A percentile compares a stretch with the other conserved stretches of the same genome.
Evolutionary conservation across 768 basidiomycete genomes (phyloP).

Genomic region (Collybia sp.): DNA sequence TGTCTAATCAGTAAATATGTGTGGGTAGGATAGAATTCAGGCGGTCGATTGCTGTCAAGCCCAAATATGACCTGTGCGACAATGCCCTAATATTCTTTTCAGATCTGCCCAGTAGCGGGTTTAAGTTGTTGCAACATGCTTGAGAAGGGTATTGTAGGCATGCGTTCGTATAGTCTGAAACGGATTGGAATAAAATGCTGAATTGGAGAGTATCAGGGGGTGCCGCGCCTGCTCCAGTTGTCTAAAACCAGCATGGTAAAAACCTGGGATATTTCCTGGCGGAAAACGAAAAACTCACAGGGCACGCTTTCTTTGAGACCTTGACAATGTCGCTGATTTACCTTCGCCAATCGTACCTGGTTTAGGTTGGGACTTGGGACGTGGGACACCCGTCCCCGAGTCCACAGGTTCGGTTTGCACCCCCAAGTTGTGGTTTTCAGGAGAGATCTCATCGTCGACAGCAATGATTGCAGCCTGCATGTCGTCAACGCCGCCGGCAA

Average conservation of each 20-base stretch:
- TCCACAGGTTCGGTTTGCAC: conserved; percentile 9
- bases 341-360: conserved; percentile 66
- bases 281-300: conserved; percentile 48
- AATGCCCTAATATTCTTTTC: too few species aligned
- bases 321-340: conserved; percentile 50
- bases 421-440: conserved; percentile 8
- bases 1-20: too few species aligned
- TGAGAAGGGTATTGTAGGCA: conserved; percentile 71
- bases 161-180: conserved; percentile 78
- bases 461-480: conserved; percentile 52
- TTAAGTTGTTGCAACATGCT: conserved; percentile 28
- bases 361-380: conserved; percentile 20
- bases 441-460: conserved; percentile 33
- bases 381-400: conserved; percentile 11
- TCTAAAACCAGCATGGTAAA: conserved; percentile 28
- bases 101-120: neutral
- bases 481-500: conserved; percentile 45
- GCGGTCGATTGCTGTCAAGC: too few species aligned
- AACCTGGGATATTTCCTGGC: conserved; percentile 1
- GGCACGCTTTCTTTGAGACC: conserved; percentile 59
- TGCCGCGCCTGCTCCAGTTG: conserved; percentile 64
- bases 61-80: too few species aligned
- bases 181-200: conserved; percentile 62
- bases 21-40: too few species aligned
- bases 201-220: conserved; percentile 63